Percentiles rank a stretch among this genome's conserved stretches.
Evolutionary conservation across 1,284 basidiomycete genomes (phyloP).

Genomic region (Pascua guehoae): DNA sequence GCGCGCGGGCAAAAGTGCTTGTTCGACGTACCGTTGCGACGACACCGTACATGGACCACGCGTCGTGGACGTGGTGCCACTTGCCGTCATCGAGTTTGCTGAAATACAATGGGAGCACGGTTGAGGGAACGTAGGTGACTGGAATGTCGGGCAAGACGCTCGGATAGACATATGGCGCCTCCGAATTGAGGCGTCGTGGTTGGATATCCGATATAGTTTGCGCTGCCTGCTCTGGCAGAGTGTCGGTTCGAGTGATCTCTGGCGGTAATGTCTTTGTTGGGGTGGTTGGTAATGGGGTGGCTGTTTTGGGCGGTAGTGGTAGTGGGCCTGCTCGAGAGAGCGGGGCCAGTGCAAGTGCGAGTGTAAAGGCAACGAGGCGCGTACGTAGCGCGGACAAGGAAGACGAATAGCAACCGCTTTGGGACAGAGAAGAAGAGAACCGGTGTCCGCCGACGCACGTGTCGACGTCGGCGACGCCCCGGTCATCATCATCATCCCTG

Average conservation of each 20-base stretch:
- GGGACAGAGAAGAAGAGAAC: not conserved
- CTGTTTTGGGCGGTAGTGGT: not conserved
- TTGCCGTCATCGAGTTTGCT: slow-evolving; percentile 27
- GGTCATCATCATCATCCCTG: not conserved
- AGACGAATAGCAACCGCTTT: not conserved
- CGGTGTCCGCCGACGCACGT: not conserved
- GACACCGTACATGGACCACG: slow-evolving; percentile 38
- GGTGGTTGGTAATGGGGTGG: not conserved
- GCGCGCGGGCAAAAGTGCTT: not conserved
- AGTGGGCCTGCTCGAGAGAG: not conserved
- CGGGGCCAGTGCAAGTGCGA: slow-evolving; percentile 1
- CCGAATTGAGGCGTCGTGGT: not conserved
- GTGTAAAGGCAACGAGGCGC: slow-evolving; percentile 3
- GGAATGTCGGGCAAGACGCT: not conserved
- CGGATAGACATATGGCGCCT: too few species aligned
- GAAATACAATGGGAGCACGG: slow-evolving; percentile 32
- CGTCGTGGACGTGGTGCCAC: slow-evolving; percentile 28
- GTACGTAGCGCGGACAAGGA: not conserved
- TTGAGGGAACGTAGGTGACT: slow-evolving; percentile 4
- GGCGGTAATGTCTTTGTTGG: not conserved
- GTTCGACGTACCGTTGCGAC: slow-evolving; percentile 14
- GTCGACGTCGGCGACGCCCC: not conserved
- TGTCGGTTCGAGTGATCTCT: not conserved
- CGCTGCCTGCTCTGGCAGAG: too few species aligned
- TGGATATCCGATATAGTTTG: not conserved